phyloP scores from a whole-genome alignment of 768 basidiomycete genomes.

The Boletus tylopilopsis region DNA sequence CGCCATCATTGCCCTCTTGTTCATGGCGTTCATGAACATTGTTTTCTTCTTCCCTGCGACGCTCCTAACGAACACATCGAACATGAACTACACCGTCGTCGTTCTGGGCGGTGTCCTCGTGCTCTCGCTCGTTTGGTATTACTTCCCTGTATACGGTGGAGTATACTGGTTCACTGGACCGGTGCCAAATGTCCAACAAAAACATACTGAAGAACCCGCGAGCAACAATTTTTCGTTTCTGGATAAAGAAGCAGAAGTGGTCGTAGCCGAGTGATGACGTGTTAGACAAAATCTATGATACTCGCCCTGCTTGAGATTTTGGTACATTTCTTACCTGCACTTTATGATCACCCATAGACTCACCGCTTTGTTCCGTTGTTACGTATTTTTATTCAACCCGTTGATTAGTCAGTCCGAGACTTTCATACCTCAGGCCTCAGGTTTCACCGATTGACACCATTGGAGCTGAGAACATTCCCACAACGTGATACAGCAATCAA shows the following conservation, averaged over 20 bases:
- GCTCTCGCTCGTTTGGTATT: slow-evolving; percentile 61
- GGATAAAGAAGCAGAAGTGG: slow-evolving; percentile 25
- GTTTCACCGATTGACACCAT: too few species aligned
- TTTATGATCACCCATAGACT: too few species aligned
- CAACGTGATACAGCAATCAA: too few species aligned
- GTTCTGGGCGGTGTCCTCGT: slow-evolving; percentile 58
- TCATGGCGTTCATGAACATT: slow-evolving; percentile 62
- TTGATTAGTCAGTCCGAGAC: too few species aligned
- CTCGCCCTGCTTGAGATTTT: too few species aligned
- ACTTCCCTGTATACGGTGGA: slow-evolving; percentile 67
- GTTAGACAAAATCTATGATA: too few species aligned
- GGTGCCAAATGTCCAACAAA: slow-evolving; percentile 39
- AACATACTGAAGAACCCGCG: background rate
- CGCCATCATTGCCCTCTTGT: slow-evolving; percentile 49
- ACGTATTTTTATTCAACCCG: too few species aligned
- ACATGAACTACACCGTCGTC: slow-evolving; percentile 73
- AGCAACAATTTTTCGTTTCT: background rate
- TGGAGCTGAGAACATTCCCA: too few species aligned
- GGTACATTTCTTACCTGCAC: too few species aligned
- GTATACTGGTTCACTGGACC: slow-evolving; percentile 71
- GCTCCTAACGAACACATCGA: slow-evolving; percentile 38
- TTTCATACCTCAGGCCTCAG: too few species aligned
- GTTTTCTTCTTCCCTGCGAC: slow-evolving; percentile 63
- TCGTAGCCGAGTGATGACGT: too few species aligned
- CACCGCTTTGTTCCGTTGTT: too few species aligned